Evolutionary conservation across 2,329 filamentous ascomycete genomes (phyloP), one percentile per base, ranked within the genome.

Genomic region (Zymoseptoria passerinii): DNA sequence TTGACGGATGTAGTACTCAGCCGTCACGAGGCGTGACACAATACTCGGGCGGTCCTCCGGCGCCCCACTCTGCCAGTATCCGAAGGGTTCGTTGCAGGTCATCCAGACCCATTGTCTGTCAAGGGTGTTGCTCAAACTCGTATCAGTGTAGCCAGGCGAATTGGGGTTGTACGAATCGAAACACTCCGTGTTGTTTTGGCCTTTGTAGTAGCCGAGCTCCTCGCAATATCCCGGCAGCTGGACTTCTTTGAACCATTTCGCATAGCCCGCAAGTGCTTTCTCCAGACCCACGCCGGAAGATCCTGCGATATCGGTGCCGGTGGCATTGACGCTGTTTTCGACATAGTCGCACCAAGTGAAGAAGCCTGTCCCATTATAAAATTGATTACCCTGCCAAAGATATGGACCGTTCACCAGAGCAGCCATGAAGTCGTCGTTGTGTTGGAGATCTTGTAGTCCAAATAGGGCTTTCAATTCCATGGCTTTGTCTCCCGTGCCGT

Each of bases 11-110:
- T 73, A 83, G 73, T 85, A 86, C 0, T 76, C 74, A 2, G 75
- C 69, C 7, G 68, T 76, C 52, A 81, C 74, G 9, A 82, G 72
- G 28, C 80, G 77, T n/a, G 80, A 82, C 56, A 82, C 77, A 48
- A 84, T 74, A 20, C 73, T 75, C 2, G 76, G 71, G 1, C 65
- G 69, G 57, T 66, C 69, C 2, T 65, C 50, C 0, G 82, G 81
- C 8, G 80, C 80, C 20, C 79, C 79, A 60, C 78, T 77, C 68
- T 83, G 80, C 76, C 78, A 84, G 69, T 77, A 82, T 57, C 73
- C 78, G 58, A 82, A 79, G 19, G 83, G 82, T 68, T 86, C 81
- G 66, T 86, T 85, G 75, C 83, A 86, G 2, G 78, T 74, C 70
- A 84, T 77, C 82, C 83, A 86, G 13, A 74, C 68, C 82, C 82